Evolutionary conservation across 768 basidiomycete species (phyloP).

Genomic region (Harrya chromipes): DNA sequence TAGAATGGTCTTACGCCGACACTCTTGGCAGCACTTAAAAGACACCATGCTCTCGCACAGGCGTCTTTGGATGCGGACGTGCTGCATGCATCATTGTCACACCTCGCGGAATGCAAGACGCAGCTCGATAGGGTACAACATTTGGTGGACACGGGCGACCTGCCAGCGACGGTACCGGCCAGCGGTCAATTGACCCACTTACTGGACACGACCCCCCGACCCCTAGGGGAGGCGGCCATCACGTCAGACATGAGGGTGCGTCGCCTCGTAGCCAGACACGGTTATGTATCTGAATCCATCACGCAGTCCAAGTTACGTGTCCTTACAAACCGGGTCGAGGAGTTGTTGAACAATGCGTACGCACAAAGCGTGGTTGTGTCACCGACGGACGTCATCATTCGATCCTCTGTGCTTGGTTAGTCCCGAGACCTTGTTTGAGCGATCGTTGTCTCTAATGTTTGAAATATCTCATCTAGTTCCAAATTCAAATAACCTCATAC

Average conservation of each 20-base stretch:
- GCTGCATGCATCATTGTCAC: constrained; percentile 47
- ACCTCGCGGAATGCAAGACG: constrained; percentile 51
- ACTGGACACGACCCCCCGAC: constrained; percentile 46
- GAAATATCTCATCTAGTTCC: constrained; percentile 43
- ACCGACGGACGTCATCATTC: constrained; percentile 48
- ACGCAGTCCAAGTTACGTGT: constrained; percentile 54
- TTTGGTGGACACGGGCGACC: constrained; percentile 52
- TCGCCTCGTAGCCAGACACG: background rate
- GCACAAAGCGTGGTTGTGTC: constrained; percentile 53
- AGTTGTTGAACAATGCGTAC: constrained; percentile 70
- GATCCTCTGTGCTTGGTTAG: constrained; percentile 47
- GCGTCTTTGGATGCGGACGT: constrained; percentile 54
- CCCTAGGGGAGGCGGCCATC: constrained; percentile 51
- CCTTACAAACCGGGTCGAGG: constrained; percentile 58
- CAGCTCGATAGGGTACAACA: constrained; percentile 43
- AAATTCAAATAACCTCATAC: constrained; percentile 48
- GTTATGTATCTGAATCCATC: background rate
- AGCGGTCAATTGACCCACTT: constrained; percentile 41
- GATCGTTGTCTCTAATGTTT: constrained; percentile 1
- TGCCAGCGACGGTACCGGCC: constrained; percentile 59
- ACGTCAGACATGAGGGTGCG: constrained; percentile 58
- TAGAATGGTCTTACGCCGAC: constrained; percentile 70
- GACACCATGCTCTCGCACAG: constrained; percentile 64
- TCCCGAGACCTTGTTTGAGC: constrained; percentile 30
- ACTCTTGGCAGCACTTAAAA: constrained; percentile 51